A percentile compares a stretch with the other conserved stretches of the same genome.
Evolutionary conservation across 176 grass and related monocot genomes (phyloP).

Genomic region (Rhynchospora pubera): DNA sequence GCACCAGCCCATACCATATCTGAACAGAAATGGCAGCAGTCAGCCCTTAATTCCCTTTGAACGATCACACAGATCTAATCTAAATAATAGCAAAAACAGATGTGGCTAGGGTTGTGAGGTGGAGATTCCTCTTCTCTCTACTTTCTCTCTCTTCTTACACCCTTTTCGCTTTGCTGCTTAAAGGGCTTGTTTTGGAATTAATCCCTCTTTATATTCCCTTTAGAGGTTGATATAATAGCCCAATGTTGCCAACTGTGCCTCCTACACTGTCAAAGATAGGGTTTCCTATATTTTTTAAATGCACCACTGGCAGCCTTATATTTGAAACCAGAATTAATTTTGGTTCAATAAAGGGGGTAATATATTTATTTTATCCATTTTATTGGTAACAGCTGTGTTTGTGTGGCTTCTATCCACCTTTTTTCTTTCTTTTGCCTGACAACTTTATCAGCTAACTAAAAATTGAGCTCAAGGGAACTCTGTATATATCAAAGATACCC

Average conservation of each 20-base stretch:
- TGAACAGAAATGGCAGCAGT: background rate
- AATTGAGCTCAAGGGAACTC: background rate
- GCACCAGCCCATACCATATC: background rate
- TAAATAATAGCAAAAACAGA: conserved; percentile 7
- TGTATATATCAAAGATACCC: background rate
- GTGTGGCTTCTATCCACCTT: background rate
- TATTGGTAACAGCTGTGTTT: background rate
- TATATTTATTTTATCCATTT: background rate
- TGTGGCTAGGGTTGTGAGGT: conserved; percentile 1
- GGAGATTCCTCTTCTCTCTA: background rate
- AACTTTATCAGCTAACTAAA: background rate
- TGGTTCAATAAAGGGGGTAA: background rate
- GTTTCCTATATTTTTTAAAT: background rate
- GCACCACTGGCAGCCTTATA: background rate
- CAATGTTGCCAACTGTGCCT: background rate
- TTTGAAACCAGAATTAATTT: background rate
- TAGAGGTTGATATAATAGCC: background rate
- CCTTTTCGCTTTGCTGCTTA: background rate
- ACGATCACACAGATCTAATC: background rate
- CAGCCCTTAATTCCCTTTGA: background rate
- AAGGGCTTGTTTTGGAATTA: background rate
- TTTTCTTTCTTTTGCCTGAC: background rate
- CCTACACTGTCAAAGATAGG: background rate
- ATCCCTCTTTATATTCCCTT: background rate
- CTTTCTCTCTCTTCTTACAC: background rate